phyloP scores from a whole-genome alignment of 139 green algal species.

The Picochlorum sp. region DNA sequence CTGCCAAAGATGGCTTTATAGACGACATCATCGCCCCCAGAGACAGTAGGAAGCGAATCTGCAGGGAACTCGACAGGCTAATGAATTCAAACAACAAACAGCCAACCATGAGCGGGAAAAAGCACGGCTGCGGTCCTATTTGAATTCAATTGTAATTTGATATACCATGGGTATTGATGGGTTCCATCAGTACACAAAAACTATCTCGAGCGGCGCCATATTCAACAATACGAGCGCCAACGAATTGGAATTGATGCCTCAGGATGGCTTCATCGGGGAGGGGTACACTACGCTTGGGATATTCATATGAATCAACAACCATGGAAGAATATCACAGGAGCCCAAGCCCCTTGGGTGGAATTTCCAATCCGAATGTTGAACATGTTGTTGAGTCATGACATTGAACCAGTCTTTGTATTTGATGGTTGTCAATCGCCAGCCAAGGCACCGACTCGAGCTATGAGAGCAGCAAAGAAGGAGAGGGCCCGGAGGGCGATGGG shows the following conservation, averaged over 20 bases:
- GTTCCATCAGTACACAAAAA: slow-evolving; percentile 12
- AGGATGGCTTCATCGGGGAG: slow-evolving; percentile 85
- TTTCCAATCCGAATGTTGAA: slow-evolving; percentile 78
- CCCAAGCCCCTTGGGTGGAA: slow-evolving; percentile 46
- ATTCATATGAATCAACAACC: slow-evolving; percentile 50
- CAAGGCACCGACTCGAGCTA: slow-evolving; percentile 22
- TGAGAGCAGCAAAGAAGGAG: slow-evolving; percentile 12
- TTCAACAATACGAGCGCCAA: slow-evolving; percentile 59
- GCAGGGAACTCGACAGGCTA: slow-evolving; percentile 39
- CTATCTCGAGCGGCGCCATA: slow-evolving; percentile 30
- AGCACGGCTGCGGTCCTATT: slow-evolving; percentile 42
- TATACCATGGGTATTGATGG: slow-evolving; percentile 18
- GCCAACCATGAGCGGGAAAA: slow-evolving; percentile 18
- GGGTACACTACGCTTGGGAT: slow-evolving; percentile 71
- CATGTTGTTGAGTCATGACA: slow-evolving; percentile 52
- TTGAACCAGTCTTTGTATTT: slow-evolving; percentile 61
- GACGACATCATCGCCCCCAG: slow-evolving; percentile 53
- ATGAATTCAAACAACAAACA: slow-evolving; percentile 29
- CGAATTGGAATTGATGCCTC: slow-evolving; percentile 83
- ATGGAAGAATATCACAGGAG: slow-evolving; percentile 7
- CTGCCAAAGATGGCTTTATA: slow-evolving; percentile 46
- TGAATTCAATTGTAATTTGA: slow-evolving; percentile 8
- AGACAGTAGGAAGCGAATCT: slow-evolving; percentile 44
- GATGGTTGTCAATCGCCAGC: slow-evolving; percentile 26
- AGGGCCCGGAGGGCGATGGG: background rate